Evolutionary conservation across 192 early-diverging fungal genomes (phyloP).

Genomic region (Coemansia sp.): DNA sequence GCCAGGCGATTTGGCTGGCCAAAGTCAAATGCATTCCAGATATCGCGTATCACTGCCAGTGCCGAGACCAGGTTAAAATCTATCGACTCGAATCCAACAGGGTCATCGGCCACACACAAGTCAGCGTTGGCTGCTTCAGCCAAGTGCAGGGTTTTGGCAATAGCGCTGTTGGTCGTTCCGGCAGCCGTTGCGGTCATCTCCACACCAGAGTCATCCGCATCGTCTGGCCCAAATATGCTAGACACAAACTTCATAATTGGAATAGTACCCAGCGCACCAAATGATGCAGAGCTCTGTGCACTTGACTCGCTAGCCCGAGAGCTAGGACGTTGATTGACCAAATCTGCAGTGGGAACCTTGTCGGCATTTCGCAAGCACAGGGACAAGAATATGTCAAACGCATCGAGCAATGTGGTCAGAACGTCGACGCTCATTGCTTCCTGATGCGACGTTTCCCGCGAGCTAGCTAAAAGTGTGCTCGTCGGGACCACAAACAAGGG

Average conservation of each 20-base stretch:
- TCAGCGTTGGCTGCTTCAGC: not conserved
- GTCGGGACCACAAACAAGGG: constrained; percentile 32
- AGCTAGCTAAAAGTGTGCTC: not conserved
- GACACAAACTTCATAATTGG: constrained; percentile 32
- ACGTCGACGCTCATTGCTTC: constrained; percentile 17
- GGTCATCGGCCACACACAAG: not conserved
- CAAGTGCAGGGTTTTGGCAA: not conserved
- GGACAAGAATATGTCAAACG: constrained; percentile 30
- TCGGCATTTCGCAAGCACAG: constrained; percentile 31
- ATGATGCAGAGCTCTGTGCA: not conserved
- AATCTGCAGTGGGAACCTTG: not conserved
- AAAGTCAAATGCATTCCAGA: constrained; percentile 34
- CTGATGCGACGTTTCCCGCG: not conserved
- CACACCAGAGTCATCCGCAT: not conserved
- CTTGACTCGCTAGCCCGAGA: constrained; percentile 28
- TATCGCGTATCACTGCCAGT: constrained; percentile 27
- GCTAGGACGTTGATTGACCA: constrained; percentile 6
- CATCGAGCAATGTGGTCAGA: constrained; percentile 23
- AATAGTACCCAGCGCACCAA: constrained; percentile 11
- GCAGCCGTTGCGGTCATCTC: not conserved
- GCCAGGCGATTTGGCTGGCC: not conserved
- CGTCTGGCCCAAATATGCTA: constrained; percentile 30
- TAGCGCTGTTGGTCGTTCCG: not conserved
- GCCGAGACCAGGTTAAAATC: constrained; percentile 23
- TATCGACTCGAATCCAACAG: not conserved